Evolutionary conservation across 495 filamentous ascomycete genomes (phyloP), one percentile per base, ranked within the genome.

Genomic region (Hypoxylon lienhwacheense): DNA sequence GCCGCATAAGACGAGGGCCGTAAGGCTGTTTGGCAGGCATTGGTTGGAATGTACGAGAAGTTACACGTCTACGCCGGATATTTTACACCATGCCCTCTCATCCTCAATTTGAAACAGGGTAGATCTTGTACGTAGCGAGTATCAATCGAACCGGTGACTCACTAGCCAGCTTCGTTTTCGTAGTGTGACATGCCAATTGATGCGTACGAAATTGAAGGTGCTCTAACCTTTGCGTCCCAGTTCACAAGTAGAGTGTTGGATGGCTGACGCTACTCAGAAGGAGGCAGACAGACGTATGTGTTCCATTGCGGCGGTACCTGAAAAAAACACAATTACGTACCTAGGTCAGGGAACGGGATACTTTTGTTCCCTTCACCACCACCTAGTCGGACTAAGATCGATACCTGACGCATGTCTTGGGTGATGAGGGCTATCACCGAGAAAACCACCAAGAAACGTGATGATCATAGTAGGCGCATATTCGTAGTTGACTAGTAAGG

Each of bases 11-110:
- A 16, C 15, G 29, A 34, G 53, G 58, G 42, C 52, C 47, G 32
- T 61, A 61, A 61, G 58, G 58, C 58, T 61, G 58, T 56, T 33
- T 22, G 46, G 10, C 6, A 44, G 25, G 45, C 31, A 52, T 61
- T 61, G 52, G 58, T 56, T 55, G 52, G 36, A 26, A 32, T 1
- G 20, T 26, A 46, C 4, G 8, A 16, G 31, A 44, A 44, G 41
- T 49, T 5, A 29, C n/a, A 34, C n/a, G 24, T 14, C 41, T 50
- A 47, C 36, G 16, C 45, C 25, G 35, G 39, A 47, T 29, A 17
- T 49, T 40, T 26, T 17, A 45, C 31, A 16, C 44, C 8, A 24
- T 16, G 36, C 37, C 14, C 42, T 33, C 14, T 21, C 21, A n/a
- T 43, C 10, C 26, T 7, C 22, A 34, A 32, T 25, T 48, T 26